Evolutionary conservation across 2,329 filamentous ascomycete genomes (phyloP).

Genomic region (Didymella exigua): DNA sequence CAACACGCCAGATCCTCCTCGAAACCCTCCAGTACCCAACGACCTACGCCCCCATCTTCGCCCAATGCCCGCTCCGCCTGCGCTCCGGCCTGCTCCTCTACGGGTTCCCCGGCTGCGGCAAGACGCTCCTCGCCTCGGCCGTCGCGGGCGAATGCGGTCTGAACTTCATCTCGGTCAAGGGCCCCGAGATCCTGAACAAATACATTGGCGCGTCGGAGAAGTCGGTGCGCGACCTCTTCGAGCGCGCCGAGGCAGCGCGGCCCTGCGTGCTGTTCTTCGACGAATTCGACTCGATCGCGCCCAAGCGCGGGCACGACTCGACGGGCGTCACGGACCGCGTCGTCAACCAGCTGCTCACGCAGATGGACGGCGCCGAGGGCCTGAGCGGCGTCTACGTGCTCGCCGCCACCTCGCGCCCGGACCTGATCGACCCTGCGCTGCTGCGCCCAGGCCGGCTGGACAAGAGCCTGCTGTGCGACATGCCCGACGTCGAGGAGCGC

Average conservation of each 20-base stretch:
- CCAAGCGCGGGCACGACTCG: conserved; percentile 94
- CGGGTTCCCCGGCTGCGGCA: conserved; percentile 94
- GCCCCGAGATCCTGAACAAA: conserved; percentile 97
- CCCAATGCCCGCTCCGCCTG: conserved; percentile 90
- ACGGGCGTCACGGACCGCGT: conserved; percentile 99
- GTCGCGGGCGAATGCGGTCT: conserved; percentile 98
- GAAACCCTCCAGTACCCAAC: conserved; percentile 97
- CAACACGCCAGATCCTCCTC: conserved; percentile 87
- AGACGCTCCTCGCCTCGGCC: conserved; percentile 91
- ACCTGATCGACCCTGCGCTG: conserved; percentile 92
- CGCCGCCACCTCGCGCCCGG: conserved; percentile 89
- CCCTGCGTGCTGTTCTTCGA: conserved; percentile 98
- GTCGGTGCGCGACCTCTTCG: conserved; percentile 92
- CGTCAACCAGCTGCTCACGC: conserved; percentile 95
- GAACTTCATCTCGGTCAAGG: conserved; percentile 98
- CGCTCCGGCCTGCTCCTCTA: conserved; percentile 92
- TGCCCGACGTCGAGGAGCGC: conserved; percentile 79
- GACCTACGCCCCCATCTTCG: conserved; percentile 96
- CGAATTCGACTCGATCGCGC: conserved; percentile 97
- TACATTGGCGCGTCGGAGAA: conserved; percentile 99
- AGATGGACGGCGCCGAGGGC: conserved; percentile 98
- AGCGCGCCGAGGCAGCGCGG: conserved; percentile 84
- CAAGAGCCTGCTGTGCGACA: conserved; percentile 89
- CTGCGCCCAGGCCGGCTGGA: conserved; percentile 90
- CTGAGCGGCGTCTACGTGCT: conserved; percentile 94